These are phyloP conservation scores for Trichaptum fuscoviolaceum DNA, from an alignment of 768 basidiomycete genomes.

Conservation along the genomic window DNA sequence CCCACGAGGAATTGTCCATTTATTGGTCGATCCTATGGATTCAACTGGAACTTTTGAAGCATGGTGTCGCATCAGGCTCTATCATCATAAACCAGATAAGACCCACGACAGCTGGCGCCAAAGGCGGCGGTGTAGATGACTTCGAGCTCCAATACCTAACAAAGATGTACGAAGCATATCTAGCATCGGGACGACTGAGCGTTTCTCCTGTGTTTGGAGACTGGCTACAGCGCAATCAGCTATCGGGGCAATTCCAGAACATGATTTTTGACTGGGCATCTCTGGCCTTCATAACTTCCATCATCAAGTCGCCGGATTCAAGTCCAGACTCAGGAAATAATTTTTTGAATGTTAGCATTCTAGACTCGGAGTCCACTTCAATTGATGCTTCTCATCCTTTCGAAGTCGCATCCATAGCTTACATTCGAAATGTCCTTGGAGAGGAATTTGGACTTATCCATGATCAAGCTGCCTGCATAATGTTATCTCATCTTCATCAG, in stretches of 20 bases:
- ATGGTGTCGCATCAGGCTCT: constrained; percentile 62
- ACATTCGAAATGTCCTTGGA: constrained; percentile 56
- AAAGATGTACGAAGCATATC: constrained; percentile 43
- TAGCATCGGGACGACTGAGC: constrained; percentile 36
- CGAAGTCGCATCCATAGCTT: constrained; percentile 52
- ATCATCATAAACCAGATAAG: constrained; percentile 41
- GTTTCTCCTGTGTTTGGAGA: constrained; percentile 46
- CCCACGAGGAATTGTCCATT: constrained; percentile 68
- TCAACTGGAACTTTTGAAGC: constrained; percentile 61
- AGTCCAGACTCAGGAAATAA: constrained; percentile 29
- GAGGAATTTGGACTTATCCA: constrained; percentile 53
- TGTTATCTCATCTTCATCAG: constrained; percentile 56
- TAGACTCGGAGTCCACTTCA: constrained; percentile 15
- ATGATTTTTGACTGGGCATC: constrained; percentile 67
- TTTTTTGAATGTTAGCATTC: constrained; percentile 40
- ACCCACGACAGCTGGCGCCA: constrained; percentile 22
- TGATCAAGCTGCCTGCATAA: constrained; percentile 43
- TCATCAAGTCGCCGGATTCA: constrained; percentile 38
- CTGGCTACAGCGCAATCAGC: constrained; percentile 46
- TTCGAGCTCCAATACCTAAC: constrained; percentile 60
- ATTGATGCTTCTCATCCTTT: constrained; percentile 37
- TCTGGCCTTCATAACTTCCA: constrained; percentile 55
- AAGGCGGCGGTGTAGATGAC: constrained; percentile 34
- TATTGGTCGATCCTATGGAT: constrained; percentile 55
- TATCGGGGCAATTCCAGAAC: constrained; percentile 34